Evolutionary conservation across 352 stramenopile species (phyloP), one percentile per base, ranked within the genome.

Genomic region (Phytophthora hibernalis): DNA sequence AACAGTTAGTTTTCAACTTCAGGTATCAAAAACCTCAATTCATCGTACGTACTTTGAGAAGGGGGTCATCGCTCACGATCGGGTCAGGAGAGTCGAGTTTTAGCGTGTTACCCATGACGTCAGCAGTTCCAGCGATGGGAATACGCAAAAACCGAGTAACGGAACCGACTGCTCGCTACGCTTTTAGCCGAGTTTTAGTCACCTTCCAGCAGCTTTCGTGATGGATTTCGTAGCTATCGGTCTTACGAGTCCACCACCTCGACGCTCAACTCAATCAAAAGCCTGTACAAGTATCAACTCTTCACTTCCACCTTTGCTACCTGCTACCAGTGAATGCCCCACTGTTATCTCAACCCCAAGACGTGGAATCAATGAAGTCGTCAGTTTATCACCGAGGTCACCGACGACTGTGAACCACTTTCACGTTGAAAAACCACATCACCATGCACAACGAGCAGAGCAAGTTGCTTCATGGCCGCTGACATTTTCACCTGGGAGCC

Each of bases 21-120:
- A 22, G 18, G 9, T 28, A 28, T 28, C 24, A 28, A 28, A 16
- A 20, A 37, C 13, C 15, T 18, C n/a, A 31, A 9, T 40, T 50
- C 31, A 22, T 5, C 11, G 11, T 49, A 11, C 38, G 84, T 40
- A 86, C 78, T 20, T 78, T 59, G 20, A 84, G 50, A 6, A 86
- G 45, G 1, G 76, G 68, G 12, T 83, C 73, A 31, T 84, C 78
- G 21, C 73, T 83, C 54, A 86, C 65, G 52, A 86, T 79, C 28
- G 66, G 68, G 16, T 72, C 58, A 10, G 33, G 47, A 30, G 60
- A 56, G 16, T 80, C 65, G 43, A 82, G 58, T 40, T 54, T 66
- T 4, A 86, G 38, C 12, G 76, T 69, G 42, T 86, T 86, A n/a
- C 78, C 76, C 78, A 86, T 86, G 26, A 9, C 21, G 18, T 30